Evolutionary conservation across 2,329 filamentous ascomycete genomes (phyloP), one percentile per base, ranked within the genome.

Genomic region (Fusarium vanettenii): DNA sequence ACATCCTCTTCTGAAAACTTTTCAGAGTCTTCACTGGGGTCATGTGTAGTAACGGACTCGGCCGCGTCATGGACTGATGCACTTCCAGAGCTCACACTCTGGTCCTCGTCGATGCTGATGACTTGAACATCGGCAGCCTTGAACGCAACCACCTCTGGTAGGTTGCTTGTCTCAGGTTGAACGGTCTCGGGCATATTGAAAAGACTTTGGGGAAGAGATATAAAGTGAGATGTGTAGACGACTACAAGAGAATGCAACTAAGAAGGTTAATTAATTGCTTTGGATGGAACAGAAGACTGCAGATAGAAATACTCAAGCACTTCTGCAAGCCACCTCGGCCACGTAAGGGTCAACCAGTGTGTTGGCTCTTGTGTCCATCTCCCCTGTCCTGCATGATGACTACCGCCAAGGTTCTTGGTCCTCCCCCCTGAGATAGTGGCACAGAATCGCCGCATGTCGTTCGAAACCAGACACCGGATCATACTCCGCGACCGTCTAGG

Each of bases 1-100:
- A 70, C 55, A 41, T 73, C 72, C 1, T 66, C 50, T 2, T 71
- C 50, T 31, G 57, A 16, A 31, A 29, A 2, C 13, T 64, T 66
- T 2, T 48, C 66, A 43, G 35, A 20, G 18, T 31, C 16, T 25
- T 43, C 18, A 27, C 14, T 20, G 11, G n/a, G 14, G 13, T 29
- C 18, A 16, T 39, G 39, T 11, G 16, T 41, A 1, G 57, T 60
- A 8, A 41, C 57, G 1, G 57, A 60, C 25, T 60, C 37, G 35
- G 37, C 37, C 10, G 18, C 25, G 35, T 60, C 57, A 11, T 35
- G 18, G 1, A 37, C 62, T 6, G 62, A 22, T 8, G 57, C 57
- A 16, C 29, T 25, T 56, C 60, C 64, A 1, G 64, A 69, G 16
- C 6, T 41, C 7, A 52, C 39, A 4, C 31, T 66, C 16, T 55